Evolutionary conservation across 345 rosid genomes (phyloP), one percentile per base, ranked within the genome.

Genomic region (Murraya paniculata): DNA sequence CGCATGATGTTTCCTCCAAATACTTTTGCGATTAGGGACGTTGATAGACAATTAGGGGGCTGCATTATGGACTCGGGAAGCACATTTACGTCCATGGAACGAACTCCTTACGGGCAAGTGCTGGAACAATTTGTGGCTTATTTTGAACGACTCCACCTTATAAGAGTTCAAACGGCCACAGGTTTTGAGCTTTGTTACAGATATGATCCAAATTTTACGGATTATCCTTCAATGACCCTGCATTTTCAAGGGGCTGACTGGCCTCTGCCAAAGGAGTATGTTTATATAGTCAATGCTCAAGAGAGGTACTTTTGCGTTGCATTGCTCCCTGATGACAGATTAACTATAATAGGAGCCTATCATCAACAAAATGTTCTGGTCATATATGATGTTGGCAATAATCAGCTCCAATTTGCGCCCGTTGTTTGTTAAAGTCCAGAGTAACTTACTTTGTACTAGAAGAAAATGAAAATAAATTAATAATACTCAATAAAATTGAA

Each of bases 21-120:
- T 4, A 64, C n/a, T 0, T 64, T 64, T 19, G 36, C 22, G 4
- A 2, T 2, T 41, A 41, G 48, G 0, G 4, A 41, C 45, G 2
- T 39, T 39, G 11, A 9, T 1, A 39, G 45, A 39, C 2, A 11
- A 39, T 39, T 39, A 41, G 31, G 22, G 0, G 38, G 36, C 31
- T 30, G 38, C 0, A 0, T 64, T 64, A 6, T 28, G 0, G 68
- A 64, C 19, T 28, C 22, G 0, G 38, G n/a, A 0, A 27, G 38
- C 14, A 1, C 36, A 2, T 0, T 0, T 0, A 64, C 67, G 0
- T 28, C 0, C 38, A 4, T 30, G 14, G 0, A 0, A 0, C 7
- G 8, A 6, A 0, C 19, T 33, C 3, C 48, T 3, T 65, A 33
- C n/a, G 1, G 0, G 5, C 25, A 3, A 14, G 70, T 35, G 45